A percentile compares a stretch with the other conserved stretches of the same genome.
phyloP scores from a whole-genome alignment of 2,329 filamentous ascomycete genomes.

The Phoma sp. region DNA sequence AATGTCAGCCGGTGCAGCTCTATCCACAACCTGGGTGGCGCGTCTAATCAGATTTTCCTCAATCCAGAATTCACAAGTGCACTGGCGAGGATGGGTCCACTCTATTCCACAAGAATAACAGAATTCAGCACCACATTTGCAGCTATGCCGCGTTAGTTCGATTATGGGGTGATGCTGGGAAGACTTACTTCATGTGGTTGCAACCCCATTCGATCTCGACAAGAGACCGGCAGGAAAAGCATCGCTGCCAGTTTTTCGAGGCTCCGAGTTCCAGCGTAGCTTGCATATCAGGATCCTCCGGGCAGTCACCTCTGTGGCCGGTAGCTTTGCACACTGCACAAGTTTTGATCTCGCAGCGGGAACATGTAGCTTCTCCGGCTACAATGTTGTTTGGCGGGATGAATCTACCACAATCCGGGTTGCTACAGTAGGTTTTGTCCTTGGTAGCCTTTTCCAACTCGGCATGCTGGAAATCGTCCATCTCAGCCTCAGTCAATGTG shows the following conservation, averaged over 20 bases:
- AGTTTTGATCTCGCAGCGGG: not conserved
- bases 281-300: too few relatives aligned
- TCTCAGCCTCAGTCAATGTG: too few relatives aligned
- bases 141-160: constrained; percentile 49
- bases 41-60: not conserved
- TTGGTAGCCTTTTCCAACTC: constrained; percentile 3
- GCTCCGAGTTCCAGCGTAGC: too few relatives aligned
- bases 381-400: constrained; percentile 5
- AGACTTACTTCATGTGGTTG: constrained; percentile 12
- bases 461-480: constrained; percentile 2
- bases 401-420: constrained; percentile 9
- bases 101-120: not conserved
- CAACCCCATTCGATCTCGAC: constrained; percentile 2
- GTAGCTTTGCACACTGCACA: constrained; percentile 15
- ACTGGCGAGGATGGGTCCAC: not conserved
- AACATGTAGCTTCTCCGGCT: not conserved
- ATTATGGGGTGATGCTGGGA: not conserved
- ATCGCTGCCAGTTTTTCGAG: too few relatives aligned
- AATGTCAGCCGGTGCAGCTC: constrained; percentile 14
- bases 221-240: too few relatives aligned
- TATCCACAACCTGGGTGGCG: constrained; percentile 28
- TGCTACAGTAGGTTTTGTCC: constrained; percentile 16
- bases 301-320: too few relatives aligned
- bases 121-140: constrained; percentile 62
- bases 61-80: too few relatives aligned